Base-by-base conservation (phyloP, 768 basidiomycete genomes). In the Xerocomus brunneocitrinus region DNA sequence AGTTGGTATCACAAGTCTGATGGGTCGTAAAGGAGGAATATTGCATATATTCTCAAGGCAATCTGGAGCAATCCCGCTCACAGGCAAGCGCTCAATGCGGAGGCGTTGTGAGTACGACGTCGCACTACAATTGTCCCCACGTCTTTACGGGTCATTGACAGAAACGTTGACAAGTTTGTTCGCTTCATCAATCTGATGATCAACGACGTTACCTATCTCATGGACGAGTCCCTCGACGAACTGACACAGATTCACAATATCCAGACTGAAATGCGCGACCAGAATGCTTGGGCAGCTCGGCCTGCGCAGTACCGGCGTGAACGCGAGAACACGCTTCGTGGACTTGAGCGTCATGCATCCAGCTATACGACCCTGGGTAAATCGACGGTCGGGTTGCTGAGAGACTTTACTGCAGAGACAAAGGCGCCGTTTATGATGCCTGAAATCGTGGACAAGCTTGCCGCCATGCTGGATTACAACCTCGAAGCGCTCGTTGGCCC, bases 181-280 rank as follows among this genome's bases (percentile, higher is more conserved):
- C 85, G 87, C 52, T 98, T 99, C 69, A 81, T 95, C 73, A 98
- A 99, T 73, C 76, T 98, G 62, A 89, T 98, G 83, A 97, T 98
- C 76, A 98, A 97, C 78, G 97, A 99, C 62, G 93, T 95, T 50
- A 98, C 95, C 8, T 98, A 94, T 71, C 87, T 98, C 49, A 85
- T 99, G 80, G 94, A 98, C 67, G 97, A 99, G 64, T 95, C 93
- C 8, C 77, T 98, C 45, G 84, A 84, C 61, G 90, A 95, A 58
- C 78, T 99, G 47, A 78, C 83, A 10, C 90, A 95, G 65, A 97
- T 99, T 58, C 84, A 89, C 67, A 84, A 80, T 54, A 85, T 98
- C 47, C 88, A 95, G 67, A 73, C 74, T 0, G 89, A 95, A 66
- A 95, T 95, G 87, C 83, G 82, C 42, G 80, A 94, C 68, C 75